Base-by-base conservation (phyloP, 176 grass and related monocot species). In the Triticum dicoccoides region DNA sequence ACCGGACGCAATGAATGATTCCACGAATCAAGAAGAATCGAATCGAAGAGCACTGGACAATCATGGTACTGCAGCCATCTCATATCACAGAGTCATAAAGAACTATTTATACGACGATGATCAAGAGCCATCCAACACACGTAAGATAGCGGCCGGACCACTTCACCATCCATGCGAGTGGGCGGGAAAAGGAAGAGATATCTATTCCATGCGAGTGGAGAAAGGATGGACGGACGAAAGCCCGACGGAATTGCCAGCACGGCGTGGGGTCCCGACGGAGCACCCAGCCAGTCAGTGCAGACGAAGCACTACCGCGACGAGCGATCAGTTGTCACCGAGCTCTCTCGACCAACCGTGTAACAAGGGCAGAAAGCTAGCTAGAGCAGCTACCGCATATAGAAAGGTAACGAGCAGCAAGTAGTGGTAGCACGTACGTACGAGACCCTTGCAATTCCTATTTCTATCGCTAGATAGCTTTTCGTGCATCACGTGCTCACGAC, bases 181-280 rank as follows among this genome's bases (percentile, higher is more conserved):
- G 65, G 17, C 0, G 65, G 14, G 14, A 82, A 44, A 30, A 49
- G 20, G 30, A 18, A 13, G 15, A 33, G 84, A 30, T 12, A 59
- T 14, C 49, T 17, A 54, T 4, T 47, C 45, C 45, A 47, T 47
- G 27, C 18, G 29, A 54, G 51, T 15, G 5, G 15, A 69, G 37
- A 86, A 68, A 47, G 72, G 73, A 72, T 80, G 84, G 76, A 80
- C 51, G 64, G 76, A 80, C 65, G 64, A 80, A 41, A 71, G 66
- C 35, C 78, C 76, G 51, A 54, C 78, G 65, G 47, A 17, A 0
- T 54, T 54, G 15, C 51, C 51, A 54, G 51, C 51, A 18, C 51
- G 2, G 2, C 51, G 51, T 54, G 51, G 51, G 51, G 51, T 18
- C 51, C 51, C 51, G 51, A 18, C 2, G 5, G 15, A 81, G 47